These are phyloP conservation scores for Penicillium vulpinum DNA, from an alignment of 2,329 filamentous ascomycete genomes.

Conservation along the genomic window DNA sequence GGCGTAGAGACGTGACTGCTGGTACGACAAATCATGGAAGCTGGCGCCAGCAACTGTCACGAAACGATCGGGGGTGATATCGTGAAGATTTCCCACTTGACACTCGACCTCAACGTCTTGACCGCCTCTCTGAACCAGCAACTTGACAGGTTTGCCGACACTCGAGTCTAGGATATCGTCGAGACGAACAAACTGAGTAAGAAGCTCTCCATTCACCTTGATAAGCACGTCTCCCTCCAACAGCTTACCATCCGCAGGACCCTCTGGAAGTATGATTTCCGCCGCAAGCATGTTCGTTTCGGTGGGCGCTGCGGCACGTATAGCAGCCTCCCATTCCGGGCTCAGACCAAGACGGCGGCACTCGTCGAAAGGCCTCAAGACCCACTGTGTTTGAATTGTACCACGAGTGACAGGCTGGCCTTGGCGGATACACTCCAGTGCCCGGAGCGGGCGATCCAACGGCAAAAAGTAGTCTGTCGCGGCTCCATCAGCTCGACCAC, in stretches of 20 bases:
- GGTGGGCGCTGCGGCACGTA: conserved; percentile 80
- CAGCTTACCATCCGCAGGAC: conserved; percentile 81
- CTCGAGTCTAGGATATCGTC: conserved; percentile 89
- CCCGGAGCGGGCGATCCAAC: conserved; percentile 83
- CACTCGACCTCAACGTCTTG: conserved; percentile 83
- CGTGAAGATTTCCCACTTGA: conserved; percentile 83
- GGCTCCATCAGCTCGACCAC: conserved; percentile 88
- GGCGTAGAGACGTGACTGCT: conserved; percentile 93
- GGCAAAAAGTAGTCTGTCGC: conserved; percentile 98
- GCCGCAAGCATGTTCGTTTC: conserved; percentile 97
- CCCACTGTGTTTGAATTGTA: conserved; percentile 97
- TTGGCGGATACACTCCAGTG: conserved; percentile 79
- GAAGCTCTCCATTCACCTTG: conserved; percentile 87
- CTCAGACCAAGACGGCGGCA: conserved; percentile 85
- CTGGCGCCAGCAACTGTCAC: conserved; percentile 90
- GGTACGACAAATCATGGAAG: conserved; percentile 95
- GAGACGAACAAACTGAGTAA: conserved; percentile 88
- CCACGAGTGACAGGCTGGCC: conserved; percentile 77
- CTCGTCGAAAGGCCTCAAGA: conserved; percentile 96
- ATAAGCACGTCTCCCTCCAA: conserved; percentile 93
- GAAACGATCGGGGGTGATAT: conserved; percentile 93
- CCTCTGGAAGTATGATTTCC: conserved; percentile 89
- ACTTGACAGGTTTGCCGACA: conserved; percentile 73
- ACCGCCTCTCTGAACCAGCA: conserved; percentile 86
- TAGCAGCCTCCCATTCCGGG: conserved; percentile 79